These are phyloP conservation scores for Imleria badia DNA, from an alignment of 768 basidiomycete genomes.

Conservation along the genomic window DNA sequence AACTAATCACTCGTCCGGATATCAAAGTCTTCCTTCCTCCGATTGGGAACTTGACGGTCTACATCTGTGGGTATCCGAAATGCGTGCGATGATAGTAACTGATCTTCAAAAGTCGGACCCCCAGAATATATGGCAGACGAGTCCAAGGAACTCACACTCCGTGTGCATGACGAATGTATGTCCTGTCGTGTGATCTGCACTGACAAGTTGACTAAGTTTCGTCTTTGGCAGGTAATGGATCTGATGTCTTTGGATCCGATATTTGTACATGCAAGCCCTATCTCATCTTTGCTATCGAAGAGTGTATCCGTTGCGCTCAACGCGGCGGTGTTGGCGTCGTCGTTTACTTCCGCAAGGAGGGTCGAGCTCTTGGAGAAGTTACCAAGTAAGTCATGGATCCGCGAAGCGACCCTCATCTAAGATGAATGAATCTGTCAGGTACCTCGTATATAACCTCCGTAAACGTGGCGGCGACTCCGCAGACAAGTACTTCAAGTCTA, in stretches of 20 bases:
- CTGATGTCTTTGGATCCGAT: slow-evolving; percentile 93
- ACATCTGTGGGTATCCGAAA: slow-evolving; percentile 64
- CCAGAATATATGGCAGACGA: slow-evolving; percentile 75
- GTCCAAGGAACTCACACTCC: slow-evolving; percentile 78
- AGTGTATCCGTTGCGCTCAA: slow-evolving; percentile 82
- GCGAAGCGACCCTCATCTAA: not conserved
- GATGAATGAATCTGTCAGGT: slow-evolving; percentile 44
- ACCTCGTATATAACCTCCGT: slow-evolving; percentile 94
- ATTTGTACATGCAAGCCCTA: slow-evolving; percentile 95
- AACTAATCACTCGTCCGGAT: slow-evolving; percentile 92
- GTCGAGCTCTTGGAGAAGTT: slow-evolving; percentile 90
- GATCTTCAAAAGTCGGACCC: slow-evolving; percentile 62
- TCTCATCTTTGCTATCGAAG: slow-evolving; percentile 88
- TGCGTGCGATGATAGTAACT: not conserved
- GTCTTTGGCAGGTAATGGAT: slow-evolving; percentile 72
- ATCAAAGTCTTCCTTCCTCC: slow-evolving; percentile 96
- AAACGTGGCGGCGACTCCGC: slow-evolving; percentile 94
- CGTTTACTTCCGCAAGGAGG: slow-evolving; percentile 94
- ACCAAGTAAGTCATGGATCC: slow-evolving; percentile 60
- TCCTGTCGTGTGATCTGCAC: not conserved
- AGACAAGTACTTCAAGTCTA: slow-evolving; percentile 91
- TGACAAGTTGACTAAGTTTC: not conserved
- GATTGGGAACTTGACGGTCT: slow-evolving; percentile 87
- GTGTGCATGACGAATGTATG: slow-evolving; percentile 92
- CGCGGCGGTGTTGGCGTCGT: slow-evolving; percentile 89